Base-by-base conservation (phyloP, 306 rosid species). In the Betula pendula region DNA sequence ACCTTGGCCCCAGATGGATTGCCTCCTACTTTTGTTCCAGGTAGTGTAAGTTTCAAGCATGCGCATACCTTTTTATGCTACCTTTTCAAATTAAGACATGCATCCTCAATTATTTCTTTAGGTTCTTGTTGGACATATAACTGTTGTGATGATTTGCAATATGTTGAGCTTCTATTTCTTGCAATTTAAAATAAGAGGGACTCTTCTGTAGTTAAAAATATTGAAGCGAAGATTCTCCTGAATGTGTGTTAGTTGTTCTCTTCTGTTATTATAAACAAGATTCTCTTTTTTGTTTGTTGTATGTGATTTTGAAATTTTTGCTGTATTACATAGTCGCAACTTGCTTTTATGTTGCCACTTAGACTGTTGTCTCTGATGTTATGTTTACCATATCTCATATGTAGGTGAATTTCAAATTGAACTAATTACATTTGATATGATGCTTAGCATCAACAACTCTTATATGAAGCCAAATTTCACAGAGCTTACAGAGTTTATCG, bases 331-430 rank as follows among this genome's bases (percentile, higher is more conserved):
- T 65, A 16, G 38, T 45, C 22, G 27, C 44, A 20, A 72, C 5
- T 62, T 49, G 27, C 45, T 65, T 38, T 72, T 50, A 52, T 31
- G 2, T 69, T 44, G 71, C 53, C 13, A 56, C 55, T n/a, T 77
- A 40, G 78, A 67, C 47, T 17, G 53, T 13, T 75, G 60, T 70
- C 33, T 43, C 78, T 52, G 12, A 65, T 82, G 79, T 31, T 63
- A 33, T 70, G 11, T 24, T 33, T 63, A 33, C 69, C n/a, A 42
- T 68, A 29, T 55, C 43, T 75, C 69, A 20, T 66, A 66, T 17
- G 70, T 66, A 96, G 99, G 82, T 76, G 88, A 87, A 78, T 81
- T 79, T 67, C 87, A 84, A 81, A 86, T 96, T 85, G 91, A 90
- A 68, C 88, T 79, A 77, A 83, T 96, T 74, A 89, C 84, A 74